These are phyloP conservation scores for Nannochloris sp. DNA, from an alignment of 139 green algal species.

Conservation along the genomic window DNA sequence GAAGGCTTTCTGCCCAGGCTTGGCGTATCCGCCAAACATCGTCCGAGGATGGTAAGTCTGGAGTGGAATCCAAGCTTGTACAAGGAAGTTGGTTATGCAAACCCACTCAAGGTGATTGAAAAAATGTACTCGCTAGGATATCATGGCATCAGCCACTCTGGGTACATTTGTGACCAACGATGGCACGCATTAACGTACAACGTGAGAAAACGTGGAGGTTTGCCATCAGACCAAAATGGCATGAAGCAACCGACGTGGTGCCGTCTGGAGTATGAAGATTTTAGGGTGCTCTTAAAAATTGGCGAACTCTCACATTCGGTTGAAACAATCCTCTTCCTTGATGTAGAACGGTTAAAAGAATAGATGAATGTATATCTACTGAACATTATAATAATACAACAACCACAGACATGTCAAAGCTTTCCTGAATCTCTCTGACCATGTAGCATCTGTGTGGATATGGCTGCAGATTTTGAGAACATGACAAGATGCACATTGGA, in stretches of 20 bases:
- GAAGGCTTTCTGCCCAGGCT: conserved; percentile 40
- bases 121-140: conserved; percentile 59
- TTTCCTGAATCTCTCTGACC: no score
- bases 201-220: conserved; percentile 20
- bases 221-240: conserved; percentile 11
- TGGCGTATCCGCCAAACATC: neutral
- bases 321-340: conserved; percentile 57
- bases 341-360: neutral
- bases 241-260: conserved; percentile 71
- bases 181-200: conserved; percentile 54
- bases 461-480: no score
- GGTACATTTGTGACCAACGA: conserved; percentile 64
- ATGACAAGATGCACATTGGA: no score
- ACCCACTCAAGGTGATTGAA: conserved; percentile 37
- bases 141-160: conserved; percentile 57
- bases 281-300: conserved; percentile 33
- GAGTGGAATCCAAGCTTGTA: conserved; percentile 53
- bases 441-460: no score
- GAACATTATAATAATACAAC: neutral
- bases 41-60: conserved; percentile 51
- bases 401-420: no score
- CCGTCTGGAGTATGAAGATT: conserved; percentile 51
- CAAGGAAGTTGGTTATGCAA: conserved; percentile 20
- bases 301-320: conserved; percentile 10
- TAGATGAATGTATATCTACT: no score